Percentiles rank a stretch among this genome's conserved stretches.
phyloP scores from a whole-genome alignment of 2,329 filamentous ascomycete species.

The Xylariaceae sp. region DNA sequence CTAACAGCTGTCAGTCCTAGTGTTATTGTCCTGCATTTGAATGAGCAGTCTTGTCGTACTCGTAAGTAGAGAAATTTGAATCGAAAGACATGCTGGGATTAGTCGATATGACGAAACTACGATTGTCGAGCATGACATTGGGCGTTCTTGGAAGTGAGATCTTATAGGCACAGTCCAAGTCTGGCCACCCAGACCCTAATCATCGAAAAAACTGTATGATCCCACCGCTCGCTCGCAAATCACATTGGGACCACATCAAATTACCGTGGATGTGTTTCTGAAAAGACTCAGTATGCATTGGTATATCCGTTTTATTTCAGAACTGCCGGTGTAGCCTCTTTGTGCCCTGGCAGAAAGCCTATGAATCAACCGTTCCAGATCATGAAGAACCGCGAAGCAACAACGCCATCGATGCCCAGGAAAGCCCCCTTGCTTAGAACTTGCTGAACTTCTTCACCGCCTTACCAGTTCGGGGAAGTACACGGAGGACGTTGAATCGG shows the following conservation, averaged over 20 bases:
- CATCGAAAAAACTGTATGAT: not conserved
- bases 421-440: conserved; percentile 73
- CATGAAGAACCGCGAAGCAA: conserved; percentile 50
- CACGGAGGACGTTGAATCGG: conserved; percentile 99
- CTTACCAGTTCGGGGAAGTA: conserved; percentile 97
- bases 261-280: not conserved
- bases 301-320: conserved; percentile 40
- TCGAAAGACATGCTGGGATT: too few relatives aligned
- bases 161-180: not conserved
- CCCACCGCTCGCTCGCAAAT: not conserved
- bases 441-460: conserved; percentile 97
- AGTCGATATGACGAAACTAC: too few relatives aligned
- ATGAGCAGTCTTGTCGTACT: too few relatives aligned
- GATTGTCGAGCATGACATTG: too few relatives aligned
- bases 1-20: too few relatives aligned
- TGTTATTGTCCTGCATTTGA: too few relatives aligned
- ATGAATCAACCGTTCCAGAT: conserved; percentile 42
- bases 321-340: conserved; percentile 37
- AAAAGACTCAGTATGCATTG: conserved; percentile 7
- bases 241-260: not conserved
- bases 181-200: not conserved
- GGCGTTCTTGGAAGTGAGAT: not conserved
- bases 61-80: too few relatives aligned
- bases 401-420: conserved; percentile 56
- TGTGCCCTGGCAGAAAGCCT: conserved; percentile 39